A percentile compares a stretch with the other conserved stretches of the same genome.
Conservation (phyloP, 331 rosid species). For the Pyrus hybrid region DNA sequence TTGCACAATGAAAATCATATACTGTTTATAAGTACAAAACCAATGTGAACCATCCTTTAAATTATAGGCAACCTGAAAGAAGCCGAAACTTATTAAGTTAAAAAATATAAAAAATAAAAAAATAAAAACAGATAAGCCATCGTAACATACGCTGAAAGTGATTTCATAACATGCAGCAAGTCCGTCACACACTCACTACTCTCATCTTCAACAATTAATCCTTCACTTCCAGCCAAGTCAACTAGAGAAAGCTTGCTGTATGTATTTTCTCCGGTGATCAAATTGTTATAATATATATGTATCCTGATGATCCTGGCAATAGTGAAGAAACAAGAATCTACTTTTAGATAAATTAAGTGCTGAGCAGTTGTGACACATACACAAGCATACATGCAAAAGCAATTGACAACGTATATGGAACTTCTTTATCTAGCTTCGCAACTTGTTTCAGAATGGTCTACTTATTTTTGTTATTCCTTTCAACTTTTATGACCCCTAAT, state of each 20-base stretch:
- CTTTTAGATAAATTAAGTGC: constrained; percentile 21
- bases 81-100: background rate
- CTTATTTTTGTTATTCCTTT: background rate
- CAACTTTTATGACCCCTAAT: background rate
- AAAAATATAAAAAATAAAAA: background rate
- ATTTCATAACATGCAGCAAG: constrained; percentile 95
- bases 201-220: constrained; percentile 79
- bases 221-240: constrained; percentile 98
- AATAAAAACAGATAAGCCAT: background rate
- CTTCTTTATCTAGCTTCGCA: background rate
- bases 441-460: background rate
- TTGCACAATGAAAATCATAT: background rate
- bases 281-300: constrained; percentile 66
- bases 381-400: background rate
- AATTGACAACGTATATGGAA: background rate
- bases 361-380: background rate
- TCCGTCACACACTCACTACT: constrained; percentile 87
- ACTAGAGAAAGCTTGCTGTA: constrained; percentile 83
- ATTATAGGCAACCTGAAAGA: background rate
- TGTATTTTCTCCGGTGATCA: constrained; percentile 67
- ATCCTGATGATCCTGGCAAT: constrained; percentile 62
- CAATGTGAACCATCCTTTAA: background rate
- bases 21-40: background rate
- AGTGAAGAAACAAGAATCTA: constrained; percentile 23
- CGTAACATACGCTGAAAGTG: constrained; percentile 90